phyloP scores from a whole-genome alignment of 2,329 filamentous ascomycete species.

The Fusarium sp. region DNA sequence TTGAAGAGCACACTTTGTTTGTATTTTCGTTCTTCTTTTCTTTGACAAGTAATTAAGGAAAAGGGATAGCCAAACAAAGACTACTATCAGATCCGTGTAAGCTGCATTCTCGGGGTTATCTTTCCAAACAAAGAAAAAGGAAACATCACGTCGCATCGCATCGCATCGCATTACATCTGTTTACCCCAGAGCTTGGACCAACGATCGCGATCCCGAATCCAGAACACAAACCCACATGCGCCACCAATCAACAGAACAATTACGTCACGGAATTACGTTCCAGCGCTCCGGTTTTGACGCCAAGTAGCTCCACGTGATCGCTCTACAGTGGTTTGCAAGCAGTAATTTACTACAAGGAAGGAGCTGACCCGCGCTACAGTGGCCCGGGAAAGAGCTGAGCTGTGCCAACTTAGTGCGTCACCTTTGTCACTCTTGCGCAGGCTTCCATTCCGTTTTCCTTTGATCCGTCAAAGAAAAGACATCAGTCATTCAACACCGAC shows the following conservation, averaged over 20 bases:
- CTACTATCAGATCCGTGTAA: not conserved
- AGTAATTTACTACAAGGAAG: constrained; percentile 33
- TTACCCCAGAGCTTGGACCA: constrained; percentile 35
- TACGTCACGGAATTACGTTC: constrained; percentile 35
- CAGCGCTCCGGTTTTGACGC: constrained; percentile 5
- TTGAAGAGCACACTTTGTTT: constrained; percentile 11
- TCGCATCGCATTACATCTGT: constrained; percentile 13
- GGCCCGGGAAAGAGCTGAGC: constrained; percentile 21
- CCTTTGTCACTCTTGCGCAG: constrained; percentile 32
- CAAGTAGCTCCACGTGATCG: not conserved
- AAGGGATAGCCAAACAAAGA: constrained; percentile 14
- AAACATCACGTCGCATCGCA: not conserved
- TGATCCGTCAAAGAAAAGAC: constrained; percentile 24
- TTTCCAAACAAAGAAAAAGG: not conserved
- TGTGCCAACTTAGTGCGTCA: constrained; percentile 46
- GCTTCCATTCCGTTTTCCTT: constrained; percentile 23
- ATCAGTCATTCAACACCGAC: constrained; percentile 10
- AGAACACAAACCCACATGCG: constrained; percentile 5
- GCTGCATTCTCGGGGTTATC: not conserved
- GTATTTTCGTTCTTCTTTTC: constrained; percentile 4
- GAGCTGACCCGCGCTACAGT: constrained; percentile 26
- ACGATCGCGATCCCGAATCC: constrained; percentile 31
- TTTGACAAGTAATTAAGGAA: constrained; percentile 18
- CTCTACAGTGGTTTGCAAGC: constrained; percentile 31
- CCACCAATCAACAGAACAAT: constrained; percentile 9